Evolutionary conservation across 805 yeast species (phyloP), one percentile per base, ranked within the genome.

Genomic region (Ascoidea rubescens): DNA sequence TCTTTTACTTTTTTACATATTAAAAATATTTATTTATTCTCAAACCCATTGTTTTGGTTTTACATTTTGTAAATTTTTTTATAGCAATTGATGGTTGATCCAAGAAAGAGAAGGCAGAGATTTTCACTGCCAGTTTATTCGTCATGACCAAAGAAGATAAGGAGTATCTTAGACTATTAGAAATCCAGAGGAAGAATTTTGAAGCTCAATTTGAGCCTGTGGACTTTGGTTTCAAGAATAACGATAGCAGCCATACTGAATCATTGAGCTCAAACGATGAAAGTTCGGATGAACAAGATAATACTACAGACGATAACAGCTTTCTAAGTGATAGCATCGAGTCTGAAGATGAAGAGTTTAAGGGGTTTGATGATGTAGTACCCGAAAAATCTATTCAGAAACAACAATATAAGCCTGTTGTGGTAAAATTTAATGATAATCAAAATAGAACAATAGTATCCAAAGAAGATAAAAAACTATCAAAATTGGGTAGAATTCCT

Each of bases 401-500:
- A 54, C 48, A 46, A 54, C 45, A 44, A 17, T 49, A 33, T 16
- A 61, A 61, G 62, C 79, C 82, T 0, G 66, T 71, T 52, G 77
- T 78, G 45, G 71, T 55, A 21, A 51, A 48, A 32, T 55, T 55
- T 45, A 32, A 47, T 7, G 55, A 51, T 10, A 45, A 47, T n/a
- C 17, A 43, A 14, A 28, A n/a, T 17, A 31, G 21, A 17, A 33
- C 33, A 5, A 28, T 42, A 45, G 45, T 8, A 17, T 61, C 75
- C 5, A 77, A 73, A 55, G 69, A 68, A 46, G 84, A 82, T 51
- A 69, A 69, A 53, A 79, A 78, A 57, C 56, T 77, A 10, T 63
- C 82, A 32, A 72, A 76, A 55, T 72, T 79, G 44, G 91, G 91
- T 0, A 76, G 80, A 60, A 79, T 84, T 1, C 73, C 82, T 1